Conservation (phyloP, 768 basidiomycete species). For the Crassisporium funariophilum region DNA sequence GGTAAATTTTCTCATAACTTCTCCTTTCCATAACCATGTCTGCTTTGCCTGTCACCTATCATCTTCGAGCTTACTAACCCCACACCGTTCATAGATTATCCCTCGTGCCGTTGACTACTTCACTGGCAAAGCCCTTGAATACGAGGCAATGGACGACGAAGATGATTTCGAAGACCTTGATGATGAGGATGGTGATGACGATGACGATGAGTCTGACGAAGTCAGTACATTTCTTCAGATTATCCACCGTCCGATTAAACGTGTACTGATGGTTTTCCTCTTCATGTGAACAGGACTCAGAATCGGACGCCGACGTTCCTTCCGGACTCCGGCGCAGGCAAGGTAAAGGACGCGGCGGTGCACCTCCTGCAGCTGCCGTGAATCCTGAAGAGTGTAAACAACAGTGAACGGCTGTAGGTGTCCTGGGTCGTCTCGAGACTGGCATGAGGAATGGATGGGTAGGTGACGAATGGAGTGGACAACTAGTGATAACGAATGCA, state of each 20-base stretch:
- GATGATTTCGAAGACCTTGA: slow-evolving; percentile 61
- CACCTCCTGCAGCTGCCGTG: slow-evolving; percentile 37
- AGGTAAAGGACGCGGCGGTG: slow-evolving; percentile 54
- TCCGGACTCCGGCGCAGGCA: slow-evolving; percentile 58
- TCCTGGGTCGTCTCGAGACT: no score
- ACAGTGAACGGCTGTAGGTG: slow-evolving; percentile 67
- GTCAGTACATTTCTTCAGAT: slow-evolving; percentile 7
- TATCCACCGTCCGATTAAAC: slow-evolving; percentile 4
- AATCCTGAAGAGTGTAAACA: slow-evolving; percentile 92
- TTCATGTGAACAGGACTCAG: slow-evolving; percentile 54
- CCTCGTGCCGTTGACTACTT: slow-evolving; percentile 97
- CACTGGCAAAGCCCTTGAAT: slow-evolving; percentile 93
- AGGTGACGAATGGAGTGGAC: background rate
- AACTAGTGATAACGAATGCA: background rate
- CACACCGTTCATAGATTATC: slow-evolving; percentile 75
- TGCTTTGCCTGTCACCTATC: no score
- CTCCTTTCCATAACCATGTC: no score
- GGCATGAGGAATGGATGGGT: background rate
- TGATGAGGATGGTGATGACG: slow-evolving; percentile 64
- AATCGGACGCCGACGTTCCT: slow-evolving; percentile 69
- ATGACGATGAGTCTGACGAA: slow-evolving; percentile 62
- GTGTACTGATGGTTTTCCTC: slow-evolving; percentile 8
- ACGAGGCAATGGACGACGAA: slow-evolving; percentile 63
- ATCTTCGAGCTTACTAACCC: background rate
- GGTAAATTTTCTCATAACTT: slow-evolving; percentile 53